Evolutionary conservation across 2,329 filamentous ascomycete species (phyloP).

Genomic region (Tympanopsis confertula): DNA sequence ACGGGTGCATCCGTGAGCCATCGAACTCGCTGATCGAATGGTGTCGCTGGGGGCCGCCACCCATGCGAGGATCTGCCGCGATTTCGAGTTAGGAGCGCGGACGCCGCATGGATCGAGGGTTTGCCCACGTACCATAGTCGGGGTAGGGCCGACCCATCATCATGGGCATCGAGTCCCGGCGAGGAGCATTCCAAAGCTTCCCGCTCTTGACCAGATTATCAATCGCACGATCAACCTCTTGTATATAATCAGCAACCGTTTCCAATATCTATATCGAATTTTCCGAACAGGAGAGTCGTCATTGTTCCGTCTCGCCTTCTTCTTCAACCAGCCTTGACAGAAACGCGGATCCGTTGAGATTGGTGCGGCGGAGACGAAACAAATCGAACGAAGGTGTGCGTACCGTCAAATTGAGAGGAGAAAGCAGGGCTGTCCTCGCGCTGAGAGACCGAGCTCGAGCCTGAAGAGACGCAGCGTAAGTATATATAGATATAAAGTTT

Average conservation of each 20-base stretch:
- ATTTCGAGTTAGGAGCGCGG: slow-evolving; percentile 9
- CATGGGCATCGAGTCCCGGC: slow-evolving; percentile 71
- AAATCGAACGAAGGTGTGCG: slow-evolving; percentile 20
- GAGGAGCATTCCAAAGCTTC: slow-evolving; percentile 66
- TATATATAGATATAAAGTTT: background rate
- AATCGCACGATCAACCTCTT: slow-evolving; percentile 90
- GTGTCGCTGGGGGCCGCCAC: slow-evolving; percentile 57
- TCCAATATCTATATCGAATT: slow-evolving; percentile 2
- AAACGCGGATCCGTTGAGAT: slow-evolving; percentile 4
- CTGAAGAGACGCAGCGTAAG: slow-evolving; percentile 26
- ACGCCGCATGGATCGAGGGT: slow-evolving; percentile 4
- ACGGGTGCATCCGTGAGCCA: slow-evolving; percentile 61
- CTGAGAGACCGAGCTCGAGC: slow-evolving; percentile 63
- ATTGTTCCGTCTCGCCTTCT: too few relatives aligned
- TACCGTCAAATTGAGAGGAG: slow-evolving; percentile 81
- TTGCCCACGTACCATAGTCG: slow-evolving; percentile 42
- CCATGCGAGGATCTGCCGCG: slow-evolving; percentile 57
- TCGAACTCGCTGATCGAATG: slow-evolving; percentile 78
- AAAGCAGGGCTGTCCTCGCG: slow-evolving; percentile 71
- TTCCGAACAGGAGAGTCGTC: background rate
- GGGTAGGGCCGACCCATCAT: slow-evolving; percentile 42
- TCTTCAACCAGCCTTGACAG: slow-evolving; percentile 2
- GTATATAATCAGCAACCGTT: slow-evolving; percentile 10
- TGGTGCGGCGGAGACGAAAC: background rate
- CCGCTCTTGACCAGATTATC: slow-evolving; percentile 95